Evolutionary conservation across 1,284 basidiomycete genomes (phyloP), one percentile per base, ranked within the genome.

Genomic region (Albatrellus sp.): DNA sequence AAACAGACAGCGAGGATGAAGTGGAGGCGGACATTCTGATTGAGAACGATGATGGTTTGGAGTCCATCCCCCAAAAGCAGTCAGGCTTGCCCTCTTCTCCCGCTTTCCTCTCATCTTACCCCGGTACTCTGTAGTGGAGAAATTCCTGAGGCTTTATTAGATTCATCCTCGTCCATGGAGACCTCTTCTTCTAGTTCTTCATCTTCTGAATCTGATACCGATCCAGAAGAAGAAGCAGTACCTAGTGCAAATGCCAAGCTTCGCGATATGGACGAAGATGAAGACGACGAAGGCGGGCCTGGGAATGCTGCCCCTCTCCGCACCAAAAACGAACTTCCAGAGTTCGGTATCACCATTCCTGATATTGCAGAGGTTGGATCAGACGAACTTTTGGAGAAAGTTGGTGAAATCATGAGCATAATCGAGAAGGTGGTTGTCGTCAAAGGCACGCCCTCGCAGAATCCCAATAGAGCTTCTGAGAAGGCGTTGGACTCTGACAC

Each of bases 401-500:
- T 87, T 5, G 88, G 87, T 44, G 76, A 86, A 50, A 65, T 91
- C 17, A 74, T 80, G 70, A 81, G 68, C 50, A 70, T 89, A 42
- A 64, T 89, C 32, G 76, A 76, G 51, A 75, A 73, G 38, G 70
- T 77, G 30, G 82, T 78, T 40, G 80, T 90, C 44, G 67, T 90
- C 42, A 77, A 69, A 50, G 87, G 85, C 33, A 54, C 66, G 20
- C 62, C 68, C 2, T 70, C 68, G 40, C 65, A 65, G 24, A 53
- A 59, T 45, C 55, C 60, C 4, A 65, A 63, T 45, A 62, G 67
- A 45, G 66, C 68, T 5, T 72, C 69, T 33, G 73, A 78, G 50
- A 68, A 67, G 35, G 77, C 84, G 7, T 67, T 90, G 35, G 90
- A 93, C 59, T 77, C 75, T 30, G 90, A 89, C 33, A 91, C 88